Conservation (phyloP, 305 asterid species). For the Fraxinus latifolia region DNA sequence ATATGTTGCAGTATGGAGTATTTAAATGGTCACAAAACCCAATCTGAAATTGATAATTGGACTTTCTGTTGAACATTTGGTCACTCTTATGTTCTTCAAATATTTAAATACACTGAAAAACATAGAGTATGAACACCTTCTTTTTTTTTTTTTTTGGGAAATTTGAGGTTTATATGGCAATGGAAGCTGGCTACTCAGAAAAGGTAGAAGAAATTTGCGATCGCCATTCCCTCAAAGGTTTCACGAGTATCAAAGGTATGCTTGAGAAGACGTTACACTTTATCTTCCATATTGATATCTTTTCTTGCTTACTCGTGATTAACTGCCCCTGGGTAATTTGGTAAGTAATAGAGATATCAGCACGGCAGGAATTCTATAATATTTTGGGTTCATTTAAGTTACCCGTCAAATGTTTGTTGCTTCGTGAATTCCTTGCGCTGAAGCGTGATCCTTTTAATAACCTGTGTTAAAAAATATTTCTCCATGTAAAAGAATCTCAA, state of each 20-base stretch:
- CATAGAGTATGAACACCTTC: not conserved
- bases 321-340: not conserved
- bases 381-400: not conserved
- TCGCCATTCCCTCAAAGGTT: slow-evolving; percentile 74
- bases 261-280: slow-evolving; percentile 12
- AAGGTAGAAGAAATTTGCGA: slow-evolving; percentile 89
- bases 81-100: not conserved
- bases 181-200: slow-evolving; percentile 94
- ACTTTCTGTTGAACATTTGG: slow-evolving; percentile 3
- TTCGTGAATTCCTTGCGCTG: not conserved
- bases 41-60: not conserved
- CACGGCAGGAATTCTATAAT: not conserved
- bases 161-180: slow-evolving; percentile 80
- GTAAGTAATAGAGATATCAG: not conserved
- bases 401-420: not conserved
- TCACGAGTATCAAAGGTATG: slow-evolving; percentile 62
- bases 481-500: not conserved
- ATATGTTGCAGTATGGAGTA: slow-evolving; percentile 1
- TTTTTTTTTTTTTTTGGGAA: slow-evolving; percentile 16
- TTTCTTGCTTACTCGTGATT: not conserved
- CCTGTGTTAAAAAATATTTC: not conserved
- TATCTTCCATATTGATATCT: not conserved
- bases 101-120: slow-evolving; percentile 4
- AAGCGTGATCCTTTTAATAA: not conserved
- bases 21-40: slow-evolving; percentile 12